Base-by-base conservation (phyloP, 164 flowering plant genomes). In the Echeveria elegans region DNA sequence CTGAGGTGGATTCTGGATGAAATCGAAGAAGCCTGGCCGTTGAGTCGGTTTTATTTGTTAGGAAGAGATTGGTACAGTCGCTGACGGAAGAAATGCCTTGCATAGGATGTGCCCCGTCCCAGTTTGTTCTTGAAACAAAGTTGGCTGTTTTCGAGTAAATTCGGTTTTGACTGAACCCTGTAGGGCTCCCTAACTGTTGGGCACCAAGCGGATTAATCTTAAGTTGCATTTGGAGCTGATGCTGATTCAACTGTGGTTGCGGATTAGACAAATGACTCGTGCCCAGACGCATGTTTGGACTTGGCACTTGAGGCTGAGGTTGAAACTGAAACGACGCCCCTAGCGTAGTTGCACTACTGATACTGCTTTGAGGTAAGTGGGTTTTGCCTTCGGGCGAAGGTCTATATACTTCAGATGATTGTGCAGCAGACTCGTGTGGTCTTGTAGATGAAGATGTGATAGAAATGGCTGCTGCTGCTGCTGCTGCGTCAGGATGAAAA, bases 211-310 rank as follows among this genome's bases (percentile, higher is more conserved):
- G 45, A 40, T 40, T 40, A 1, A 40, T 40, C 18, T 53, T 4
- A 10, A 12, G 31, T 53, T 24, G 31, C 30, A 26, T 10, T 16
- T 53, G 10, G 28, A 21, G 23, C 40, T 56, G 58, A 34, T 30
- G 23, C 40, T 56, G 58, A 34, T 30, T 52, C 56, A 71, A 68
- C 43, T 77, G 77, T 45, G 79, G 65, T 34, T 76, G 66, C 10
- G 74, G 40, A 34, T 72, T 66, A 38, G 68, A 67, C 16, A 77
- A 79, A 58, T 77, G 78, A 63, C 77, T 83, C 70, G 75, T 74
- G 24, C 72, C 74, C 18, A 68, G 67, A 12, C 32, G 72, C 47
- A 69, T 24, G 21, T 24, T 10, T 6, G 45, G 45, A 2, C 11
- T 5, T 40, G 72, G 63, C 16, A 59, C 29, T 14, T 66, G 72